Base-by-base conservation (phyloP, 2,329 filamentous ascomycete species). In the Grosmannia huntii region DNA sequence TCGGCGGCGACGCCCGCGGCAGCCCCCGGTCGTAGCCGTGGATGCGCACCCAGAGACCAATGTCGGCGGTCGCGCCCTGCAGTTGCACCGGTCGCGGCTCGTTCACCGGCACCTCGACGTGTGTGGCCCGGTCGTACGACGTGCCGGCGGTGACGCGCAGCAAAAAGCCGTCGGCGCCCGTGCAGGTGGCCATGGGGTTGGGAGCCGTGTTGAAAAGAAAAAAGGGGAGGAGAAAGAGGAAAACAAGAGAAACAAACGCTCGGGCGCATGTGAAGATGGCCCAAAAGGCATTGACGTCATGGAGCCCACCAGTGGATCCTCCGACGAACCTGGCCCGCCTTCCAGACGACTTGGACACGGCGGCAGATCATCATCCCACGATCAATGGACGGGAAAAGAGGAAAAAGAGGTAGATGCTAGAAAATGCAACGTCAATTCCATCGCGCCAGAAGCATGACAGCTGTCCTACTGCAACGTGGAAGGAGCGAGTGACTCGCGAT, bases 101-200 rank as follows among this genome's bases (percentile, higher is more conserved):
- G 73, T 96, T 97, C 68, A 96, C 87, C 4, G 81, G 79, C 11
- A 96, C 84, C 31, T 83, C 74, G 60, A 84, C 73, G 66, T 96
- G 90, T n/a, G 80, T 80, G n/a, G 76, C 71, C 38, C 77, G 71
- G 68, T 94, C 83, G 72, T 96, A 95, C 62, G 76, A 75, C 1
- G 87, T 78, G 2, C 92, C 92, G 1, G 89, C 89, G 0, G 90
- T 95, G 58, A 96, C 85, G 64, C 81, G 82, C 61, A 97, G 79
- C 55, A 89, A 79, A 71, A 94, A 96, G 64, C 88, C 85, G 60
- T 86, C 50, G 27, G 60, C 54, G 11, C 21, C 7, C 4, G 38
- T 9, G 7, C 25, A 31, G 44, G 27, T 21, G 14, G 54, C 23
- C 61, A 63, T 62, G 21, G n/a, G n/a, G n/a, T n/a, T n/a, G n/a